These are phyloP conservation scores for Colletotrichum musae DNA, from an alignment of 2,329 filamentous ascomycete species.

Conservation along the genomic window DNA sequence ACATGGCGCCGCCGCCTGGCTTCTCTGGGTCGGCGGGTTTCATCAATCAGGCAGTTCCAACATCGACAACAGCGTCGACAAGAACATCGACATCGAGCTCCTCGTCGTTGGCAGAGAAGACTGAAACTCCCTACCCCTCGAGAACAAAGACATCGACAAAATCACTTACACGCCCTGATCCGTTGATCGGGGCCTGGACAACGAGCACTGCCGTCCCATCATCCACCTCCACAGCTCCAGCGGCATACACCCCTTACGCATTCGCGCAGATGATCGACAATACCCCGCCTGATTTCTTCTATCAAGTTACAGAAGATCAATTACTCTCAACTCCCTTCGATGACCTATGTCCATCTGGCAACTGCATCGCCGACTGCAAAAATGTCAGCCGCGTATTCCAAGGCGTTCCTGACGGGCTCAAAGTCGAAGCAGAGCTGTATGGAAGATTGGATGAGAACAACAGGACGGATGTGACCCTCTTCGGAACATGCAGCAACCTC, in stretches of 20 bases:
- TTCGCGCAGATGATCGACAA: background rate
- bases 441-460: background rate
- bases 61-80: background rate
- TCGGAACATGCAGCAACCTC: conserved; percentile 1
- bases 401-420: background rate
- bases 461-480: background rate
- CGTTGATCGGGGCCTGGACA: background rate
- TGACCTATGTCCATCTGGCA: background rate
- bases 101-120: background rate
- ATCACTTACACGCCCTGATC: background rate
- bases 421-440: background rate
- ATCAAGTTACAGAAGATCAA: background rate
- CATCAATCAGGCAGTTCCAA: background rate
- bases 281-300: background rate
- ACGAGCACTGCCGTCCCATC: background rate
- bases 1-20: no score
- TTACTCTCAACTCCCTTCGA: background rate
- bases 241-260: background rate
- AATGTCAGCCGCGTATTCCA: background rate
- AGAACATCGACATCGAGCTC: background rate
- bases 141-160: no score
- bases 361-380: background rate
- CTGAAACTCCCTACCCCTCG: background rate
- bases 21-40: background rate
- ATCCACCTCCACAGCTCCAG: background rate